These are phyloP conservation scores for Gracilariopsis chorda DNA, from an alignment of 23 red algal species.

Conservation along the genomic window DNA sequence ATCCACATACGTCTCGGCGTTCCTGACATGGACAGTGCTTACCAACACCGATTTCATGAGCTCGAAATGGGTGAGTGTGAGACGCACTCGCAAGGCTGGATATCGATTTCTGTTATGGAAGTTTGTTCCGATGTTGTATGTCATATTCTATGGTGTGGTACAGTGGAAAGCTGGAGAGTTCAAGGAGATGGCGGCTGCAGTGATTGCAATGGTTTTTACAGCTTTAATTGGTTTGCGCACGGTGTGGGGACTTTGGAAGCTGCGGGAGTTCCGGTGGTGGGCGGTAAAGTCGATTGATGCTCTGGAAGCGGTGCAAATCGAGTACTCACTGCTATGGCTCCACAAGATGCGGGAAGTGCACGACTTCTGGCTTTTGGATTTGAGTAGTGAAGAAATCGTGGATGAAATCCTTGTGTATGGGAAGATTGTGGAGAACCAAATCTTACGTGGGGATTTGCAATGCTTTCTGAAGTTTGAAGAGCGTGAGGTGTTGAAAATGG, in stretches of 20 bases:
- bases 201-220: background rate
- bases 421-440: constrained; percentile 15
- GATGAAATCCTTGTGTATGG: background rate
- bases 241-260: constrained; percentile 5
- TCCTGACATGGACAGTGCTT: constrained; percentile 1
- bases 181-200: background rate
- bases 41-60: background rate
- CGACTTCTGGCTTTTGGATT: background rate
- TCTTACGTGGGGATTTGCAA: too few species aligned
- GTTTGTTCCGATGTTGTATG: background rate
- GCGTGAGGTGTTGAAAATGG: too few species aligned
- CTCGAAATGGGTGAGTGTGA: background rate
- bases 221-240: background rate
- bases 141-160: background rate
- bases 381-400: too few species aligned
- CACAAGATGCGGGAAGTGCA: background rate
- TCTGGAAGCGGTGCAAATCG: background rate
- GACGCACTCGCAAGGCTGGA: background rate
- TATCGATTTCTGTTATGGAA: background rate
- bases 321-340: background rate
- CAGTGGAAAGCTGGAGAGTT: background rate
- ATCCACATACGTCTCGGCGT: background rate
- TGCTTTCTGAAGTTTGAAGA: too few species aligned
- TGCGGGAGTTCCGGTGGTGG: background rate
- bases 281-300: background rate